phyloP scores from a whole-genome alignment of 1,284 basidiomycete genomes.

The Pterulicium gracile region DNA sequence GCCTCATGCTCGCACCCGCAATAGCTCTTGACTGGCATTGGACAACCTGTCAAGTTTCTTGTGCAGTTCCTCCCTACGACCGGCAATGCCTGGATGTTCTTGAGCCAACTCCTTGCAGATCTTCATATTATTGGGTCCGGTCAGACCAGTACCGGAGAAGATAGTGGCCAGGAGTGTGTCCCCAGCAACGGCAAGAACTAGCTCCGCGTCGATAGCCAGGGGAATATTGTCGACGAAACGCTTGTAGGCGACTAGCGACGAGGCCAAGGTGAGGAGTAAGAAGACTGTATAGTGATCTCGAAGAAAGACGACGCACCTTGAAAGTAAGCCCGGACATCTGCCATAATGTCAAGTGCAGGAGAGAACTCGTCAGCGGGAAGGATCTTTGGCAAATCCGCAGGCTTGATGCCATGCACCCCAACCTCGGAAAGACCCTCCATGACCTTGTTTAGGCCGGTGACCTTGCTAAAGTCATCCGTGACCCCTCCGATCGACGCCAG shows the following conservation, averaged over 20 bases:
- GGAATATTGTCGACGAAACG: constrained; percentile 56
- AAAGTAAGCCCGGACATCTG: constrained; percentile 62
- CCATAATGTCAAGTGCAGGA: constrained; percentile 53
- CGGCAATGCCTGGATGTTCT: constrained; percentile 37
- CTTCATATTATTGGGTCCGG: constrained; percentile 30
- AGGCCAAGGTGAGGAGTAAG: constrained; percentile 1
- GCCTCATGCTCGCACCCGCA: constrained; percentile 4
- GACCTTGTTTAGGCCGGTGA: constrained; percentile 19
- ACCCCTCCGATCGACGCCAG: not conserved
- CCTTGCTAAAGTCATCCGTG: not conserved
- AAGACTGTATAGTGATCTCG: not conserved
- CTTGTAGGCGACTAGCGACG: constrained; percentile 49
- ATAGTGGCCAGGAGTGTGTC: constrained; percentile 24
- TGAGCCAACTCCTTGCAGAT: constrained; percentile 45
- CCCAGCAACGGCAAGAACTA: constrained; percentile 39
- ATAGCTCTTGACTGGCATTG: constrained; percentile 37
- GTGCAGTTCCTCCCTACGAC: constrained; percentile 34
- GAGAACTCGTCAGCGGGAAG: constrained; percentile 43
- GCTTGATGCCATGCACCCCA: constrained; percentile 29
- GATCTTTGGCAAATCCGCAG: constrained; percentile 39
- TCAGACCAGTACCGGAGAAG: constrained; percentile 31
- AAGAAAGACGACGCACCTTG: constrained; percentile 32
- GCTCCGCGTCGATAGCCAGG: constrained; percentile 49
- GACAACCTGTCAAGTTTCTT: constrained; percentile 44
- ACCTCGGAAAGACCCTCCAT: constrained; percentile 31